Evolutionary conservation across 345 rosid genomes (phyloP).

Genomic region (Ailanthus altissimus): DNA sequence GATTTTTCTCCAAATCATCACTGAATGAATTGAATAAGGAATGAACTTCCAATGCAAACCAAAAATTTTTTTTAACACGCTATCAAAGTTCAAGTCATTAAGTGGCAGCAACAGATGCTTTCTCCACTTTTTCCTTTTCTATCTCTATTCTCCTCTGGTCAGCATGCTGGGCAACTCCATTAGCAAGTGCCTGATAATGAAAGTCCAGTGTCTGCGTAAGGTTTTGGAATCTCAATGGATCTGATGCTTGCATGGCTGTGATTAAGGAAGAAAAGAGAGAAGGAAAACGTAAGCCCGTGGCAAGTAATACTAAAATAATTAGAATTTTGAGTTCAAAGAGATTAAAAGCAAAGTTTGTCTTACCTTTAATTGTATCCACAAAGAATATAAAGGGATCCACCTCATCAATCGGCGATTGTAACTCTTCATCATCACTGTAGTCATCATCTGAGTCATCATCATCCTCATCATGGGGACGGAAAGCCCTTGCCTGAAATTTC

Average conservation of each 20-base stretch:
- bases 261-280: constrained; percentile 16
- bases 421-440: constrained; percentile 88
- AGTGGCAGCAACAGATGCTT: constrained; percentile 50
- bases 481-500: constrained; percentile 62
- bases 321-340: not conserved
- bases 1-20: constrained; percentile 18
- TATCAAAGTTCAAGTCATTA: constrained; percentile 31
- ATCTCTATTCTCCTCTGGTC: constrained; percentile 89
- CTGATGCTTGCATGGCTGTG: constrained; percentile 73
- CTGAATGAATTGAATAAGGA: constrained; percentile 28
- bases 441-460: constrained; percentile 90
- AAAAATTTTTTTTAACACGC: constrained; percentile 11
- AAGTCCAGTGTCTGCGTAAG: constrained; percentile 81
- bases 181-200: constrained; percentile 84
- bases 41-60: constrained; percentile 22
- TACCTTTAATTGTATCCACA: constrained; percentile 88
- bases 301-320: not conserved
- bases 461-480: constrained; percentile 60
- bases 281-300: not conserved
- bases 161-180: constrained; percentile 90
- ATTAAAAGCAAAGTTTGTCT: not conserved
- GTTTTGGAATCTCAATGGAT: constrained; percentile 79
- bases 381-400: constrained; percentile 95
- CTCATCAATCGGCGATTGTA: constrained; percentile 95
- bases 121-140: constrained; percentile 85